phyloP scores from a whole-genome alignment of 108 stramenopile species.

The Skeletonema costatum region DNA sequence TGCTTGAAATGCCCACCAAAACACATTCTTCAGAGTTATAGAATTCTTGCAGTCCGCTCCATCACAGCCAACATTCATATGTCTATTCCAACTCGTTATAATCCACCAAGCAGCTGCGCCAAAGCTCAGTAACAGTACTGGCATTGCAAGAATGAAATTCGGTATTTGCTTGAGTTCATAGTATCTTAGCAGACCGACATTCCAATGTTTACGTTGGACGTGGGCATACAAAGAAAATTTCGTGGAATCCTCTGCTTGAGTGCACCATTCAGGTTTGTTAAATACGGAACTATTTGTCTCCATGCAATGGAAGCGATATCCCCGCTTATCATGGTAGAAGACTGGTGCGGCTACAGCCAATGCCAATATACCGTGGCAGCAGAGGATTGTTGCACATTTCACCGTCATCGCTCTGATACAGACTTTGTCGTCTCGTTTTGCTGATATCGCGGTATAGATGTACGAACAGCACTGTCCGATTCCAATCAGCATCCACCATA shows the following conservation, averaged over 20 bases:
- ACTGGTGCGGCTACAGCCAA: conserved; percentile 51
- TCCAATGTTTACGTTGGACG: conserved; percentile 86
- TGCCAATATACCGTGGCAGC: conserved; percentile 25
- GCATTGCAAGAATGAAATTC: conserved; percentile 80
- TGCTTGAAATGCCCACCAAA: conserved; percentile 40
- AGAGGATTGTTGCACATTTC: conserved; percentile 9
- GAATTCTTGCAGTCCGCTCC: too few relatives aligned
- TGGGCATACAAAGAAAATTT: conserved; percentile 76
- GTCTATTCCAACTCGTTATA: conserved; percentile 42
- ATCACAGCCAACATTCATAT: neutral
- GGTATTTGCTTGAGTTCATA: conserved; percentile 82
- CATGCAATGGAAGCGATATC: conserved; percentile 57
- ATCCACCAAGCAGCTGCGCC: conserved; percentile 66
- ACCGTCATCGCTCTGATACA: neutral
- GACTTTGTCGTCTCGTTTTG: neutral
- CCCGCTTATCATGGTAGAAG: conserved; percentile 61
- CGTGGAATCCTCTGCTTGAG: conserved; percentile 6
- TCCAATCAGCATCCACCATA: conserved; percentile 62
- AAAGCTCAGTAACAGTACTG: conserved; percentile 55
- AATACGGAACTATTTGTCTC: neutral
- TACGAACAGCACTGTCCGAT: conserved; percentile 41
- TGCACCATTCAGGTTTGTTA: conserved; percentile 50
- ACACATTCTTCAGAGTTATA: neutral
- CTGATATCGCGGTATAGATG: neutral
- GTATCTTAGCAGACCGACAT: conserved; percentile 84